Conservation (phyloP, 2,329 filamentous ascomycete genomes). For the Fusarium multiceps region DNA sequence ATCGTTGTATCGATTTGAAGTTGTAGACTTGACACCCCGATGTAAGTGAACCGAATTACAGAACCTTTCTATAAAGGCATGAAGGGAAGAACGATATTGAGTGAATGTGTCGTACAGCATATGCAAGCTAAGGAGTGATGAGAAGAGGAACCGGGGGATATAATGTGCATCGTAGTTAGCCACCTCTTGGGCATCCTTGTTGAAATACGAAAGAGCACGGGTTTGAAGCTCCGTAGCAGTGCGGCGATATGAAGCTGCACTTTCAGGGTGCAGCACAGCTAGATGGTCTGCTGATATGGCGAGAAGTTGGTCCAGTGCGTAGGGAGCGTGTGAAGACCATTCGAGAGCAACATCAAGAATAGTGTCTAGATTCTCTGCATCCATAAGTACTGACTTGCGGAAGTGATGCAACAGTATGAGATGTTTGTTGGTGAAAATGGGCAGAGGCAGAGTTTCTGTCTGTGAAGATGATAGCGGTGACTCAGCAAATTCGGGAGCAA, state of each 20-base stretch:
- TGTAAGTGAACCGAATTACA: slow-evolving; percentile 57
- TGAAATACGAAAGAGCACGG: slow-evolving; percentile 55
- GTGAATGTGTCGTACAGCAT: slow-evolving; percentile 60
- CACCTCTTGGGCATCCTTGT: slow-evolving; percentile 46
- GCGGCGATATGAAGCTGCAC: slow-evolving; percentile 40
- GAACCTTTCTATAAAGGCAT: slow-evolving; percentile 55
- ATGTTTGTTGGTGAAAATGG: slow-evolving; percentile 53
- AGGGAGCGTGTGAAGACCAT: slow-evolving; percentile 53
- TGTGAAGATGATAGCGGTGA: slow-evolving; percentile 23
- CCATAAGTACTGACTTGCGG: slow-evolving; percentile 42
- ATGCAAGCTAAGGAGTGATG: slow-evolving; percentile 58
- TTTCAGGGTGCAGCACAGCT: slow-evolving; percentile 37
- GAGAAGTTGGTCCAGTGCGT: slow-evolving; percentile 60
- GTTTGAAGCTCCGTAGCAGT: slow-evolving; percentile 59
- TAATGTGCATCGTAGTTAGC: slow-evolving; percentile 43
- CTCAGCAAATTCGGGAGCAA: slow-evolving; percentile 24
- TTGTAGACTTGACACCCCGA: slow-evolving; percentile 55
- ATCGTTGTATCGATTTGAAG: slow-evolving; percentile 50
- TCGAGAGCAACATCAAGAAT: slow-evolving; percentile 50
- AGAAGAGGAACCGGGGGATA: slow-evolving; percentile 59
- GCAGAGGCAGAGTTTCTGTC: slow-evolving; percentile 19
- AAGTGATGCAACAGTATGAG: slow-evolving; percentile 56
- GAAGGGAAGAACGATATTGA: slow-evolving; percentile 53
- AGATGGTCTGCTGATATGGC: slow-evolving; percentile 59
- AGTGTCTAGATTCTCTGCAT: slow-evolving; percentile 35